Evolutionary conservation across 2,329 filamentous ascomycete species (phyloP), one percentile per base, ranked within the genome.

Genomic region (Boeremia lycopersici): DNA sequence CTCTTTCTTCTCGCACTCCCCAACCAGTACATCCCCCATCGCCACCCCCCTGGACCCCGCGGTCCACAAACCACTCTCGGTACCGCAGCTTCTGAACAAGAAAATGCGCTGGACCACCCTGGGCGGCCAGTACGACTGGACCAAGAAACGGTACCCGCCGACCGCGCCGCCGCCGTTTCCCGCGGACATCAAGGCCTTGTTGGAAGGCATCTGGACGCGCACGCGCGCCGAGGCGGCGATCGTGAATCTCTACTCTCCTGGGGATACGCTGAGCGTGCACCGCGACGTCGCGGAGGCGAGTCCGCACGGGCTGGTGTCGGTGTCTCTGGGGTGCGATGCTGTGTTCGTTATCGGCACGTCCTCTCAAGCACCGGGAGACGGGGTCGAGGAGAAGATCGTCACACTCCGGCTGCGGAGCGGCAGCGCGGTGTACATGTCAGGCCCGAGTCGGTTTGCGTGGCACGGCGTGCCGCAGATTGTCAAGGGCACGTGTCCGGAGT

Each of bases 61-160:
- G 0, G 76, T 92, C n/a, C 93, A 97, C 76, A 90, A 88, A 57
- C 82, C 90, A 2, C 79, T 97, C 9, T 82, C 84, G 2, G 79
- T 89, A 48, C 79, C 84, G 43, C 87, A 88, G 67, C 85, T 93
- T 28, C 80, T 98, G 38, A 84, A 87, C 53, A 89, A 88, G 59
- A 93, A 90, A 58, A 83, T 98, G 23, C 91, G 93, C 63, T 99
- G 95, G 95, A 85, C 96, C 36, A 98, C 93, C 0, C 84, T 99
- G 2, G 95, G 95, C 44, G 93, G 92, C 0, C 95, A 98, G 74
- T 98, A 98, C 74, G 90, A 98, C 77, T 98, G 93, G 95, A 96
- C 92, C 0, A 84, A 86, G 52, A 93, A 96, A 62, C 78, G 85
- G 11, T 98, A 98, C 69, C 92, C 93, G 0, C 73, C 79, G 9